Percentiles rank a stretch among this genome's conserved stretches.
Evolutionary conservation across 208 protist genomes (phyloP).

Genomic region (Sergeia podlipaevii): DNA sequence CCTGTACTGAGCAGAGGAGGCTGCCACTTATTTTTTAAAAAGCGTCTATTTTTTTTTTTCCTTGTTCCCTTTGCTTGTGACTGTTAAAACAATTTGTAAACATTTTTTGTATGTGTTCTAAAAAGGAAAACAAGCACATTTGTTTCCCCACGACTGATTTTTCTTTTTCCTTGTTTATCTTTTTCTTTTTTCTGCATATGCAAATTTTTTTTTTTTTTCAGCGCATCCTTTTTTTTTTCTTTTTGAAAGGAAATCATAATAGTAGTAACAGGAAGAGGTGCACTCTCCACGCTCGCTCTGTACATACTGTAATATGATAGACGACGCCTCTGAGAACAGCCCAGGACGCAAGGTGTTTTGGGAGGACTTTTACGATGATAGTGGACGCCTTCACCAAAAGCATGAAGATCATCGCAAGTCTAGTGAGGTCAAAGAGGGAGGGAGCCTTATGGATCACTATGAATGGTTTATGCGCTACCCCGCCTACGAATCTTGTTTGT

Average conservation of each 20-base stretch:
- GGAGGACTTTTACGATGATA: slow-evolving; percentile 52
- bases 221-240: not conserved
- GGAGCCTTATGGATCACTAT: slow-evolving; percentile 53
- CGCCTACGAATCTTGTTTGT: slow-evolving; percentile 25
- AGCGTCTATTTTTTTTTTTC: slow-evolving; percentile 5
- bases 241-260: too few species aligned
- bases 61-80: slow-evolving; percentile 8
- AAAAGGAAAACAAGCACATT: too few species aligned
- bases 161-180: slow-evolving; percentile 1
- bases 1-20: too few species aligned
- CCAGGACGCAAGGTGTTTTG: slow-evolving; percentile 46
- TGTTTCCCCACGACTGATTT: not conserved
- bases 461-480: slow-evolving; percentile 67
- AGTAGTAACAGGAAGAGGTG: not conserved
- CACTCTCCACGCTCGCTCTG: not conserved
- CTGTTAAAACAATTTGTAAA: slow-evolving; percentile 16
- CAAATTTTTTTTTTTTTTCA: slow-evolving; percentile 10
- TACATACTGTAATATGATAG: slow-evolving; percentile 16
- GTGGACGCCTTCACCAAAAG: slow-evolving; percentile 25
- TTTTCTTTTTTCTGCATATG: slow-evolving; percentile 2
- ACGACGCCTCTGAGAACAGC: slow-evolving; percentile 27
- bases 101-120: slow-evolving; percentile 13
- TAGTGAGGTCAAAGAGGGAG: slow-evolving; percentile 17
- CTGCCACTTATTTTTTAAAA: slow-evolving; percentile 6
- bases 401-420: slow-evolving; percentile 21